Conservation (phyloP, 2,329 filamentous ascomycete species). For the Diaporthe sp. region DNA sequence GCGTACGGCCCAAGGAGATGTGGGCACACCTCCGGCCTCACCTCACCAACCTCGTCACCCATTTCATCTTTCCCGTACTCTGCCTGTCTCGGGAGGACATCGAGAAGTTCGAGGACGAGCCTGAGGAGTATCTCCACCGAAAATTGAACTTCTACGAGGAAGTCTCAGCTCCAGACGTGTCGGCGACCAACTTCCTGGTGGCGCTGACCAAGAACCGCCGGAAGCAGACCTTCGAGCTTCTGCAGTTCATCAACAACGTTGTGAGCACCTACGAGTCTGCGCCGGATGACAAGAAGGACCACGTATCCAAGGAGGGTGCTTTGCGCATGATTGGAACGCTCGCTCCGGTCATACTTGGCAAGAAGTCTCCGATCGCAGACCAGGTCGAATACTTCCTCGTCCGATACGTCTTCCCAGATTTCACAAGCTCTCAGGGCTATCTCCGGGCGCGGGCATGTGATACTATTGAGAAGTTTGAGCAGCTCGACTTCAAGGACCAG, state of each 20-base stretch:
- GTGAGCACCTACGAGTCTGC: constrained; percentile 92
- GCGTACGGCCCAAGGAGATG: constrained; percentile 96
- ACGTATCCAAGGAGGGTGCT: constrained; percentile 95
- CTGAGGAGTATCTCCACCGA: constrained; percentile 95
- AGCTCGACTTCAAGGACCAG: constrained; percentile 94
- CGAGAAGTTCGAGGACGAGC: constrained; percentile 93
- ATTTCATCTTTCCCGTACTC: constrained; percentile 94
- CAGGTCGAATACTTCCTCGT: constrained; percentile 99
- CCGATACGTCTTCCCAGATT: constrained; percentile 97
- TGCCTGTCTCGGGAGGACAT: constrained; percentile 93
- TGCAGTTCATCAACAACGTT: constrained; percentile 94
- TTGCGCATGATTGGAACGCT: constrained; percentile 97
- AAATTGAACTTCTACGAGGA: constrained; percentile 99
- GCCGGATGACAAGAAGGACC: constrained; percentile 89
- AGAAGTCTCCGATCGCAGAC: constrained; percentile 97
- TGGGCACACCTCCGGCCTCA: constrained; percentile 95
- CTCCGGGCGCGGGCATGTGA: constrained; percentile 95
- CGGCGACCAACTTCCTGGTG: constrained; percentile 95
- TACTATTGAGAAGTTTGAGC: constrained; percentile 97
- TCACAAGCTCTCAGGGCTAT: constrained; percentile 91
- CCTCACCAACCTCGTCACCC: constrained; percentile 90
- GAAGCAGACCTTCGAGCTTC: constrained; percentile 94
- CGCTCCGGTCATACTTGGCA: constrained; percentile 92
- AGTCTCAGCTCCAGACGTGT: constrained; percentile 92
- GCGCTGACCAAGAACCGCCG: constrained; percentile 93